Conservation (phyloP, 2,329 filamentous ascomycete genomes). For the Cytospora piceae region DNA sequence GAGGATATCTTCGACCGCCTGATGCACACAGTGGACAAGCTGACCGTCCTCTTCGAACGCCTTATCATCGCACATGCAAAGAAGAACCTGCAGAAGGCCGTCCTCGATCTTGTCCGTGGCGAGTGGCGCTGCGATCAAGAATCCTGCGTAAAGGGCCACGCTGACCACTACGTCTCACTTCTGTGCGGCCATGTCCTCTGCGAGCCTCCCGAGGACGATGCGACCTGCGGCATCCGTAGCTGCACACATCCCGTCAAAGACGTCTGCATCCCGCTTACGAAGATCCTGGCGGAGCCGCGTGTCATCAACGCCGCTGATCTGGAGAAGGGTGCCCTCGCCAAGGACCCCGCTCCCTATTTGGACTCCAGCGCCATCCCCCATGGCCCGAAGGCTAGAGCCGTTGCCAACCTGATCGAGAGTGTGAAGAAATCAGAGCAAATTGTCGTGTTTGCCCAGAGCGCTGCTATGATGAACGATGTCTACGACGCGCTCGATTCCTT, state of each 20-base stretch:
- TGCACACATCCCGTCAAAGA: constrained; percentile 21
- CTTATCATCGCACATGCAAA: constrained; percentile 18
- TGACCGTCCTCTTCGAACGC: constrained; percentile 12
- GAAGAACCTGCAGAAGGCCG: constrained; percentile 21
- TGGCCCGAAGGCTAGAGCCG: constrained; percentile 31
- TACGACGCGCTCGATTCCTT: constrained; percentile 29
- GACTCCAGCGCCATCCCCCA: constrained; percentile 21
- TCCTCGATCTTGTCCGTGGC: constrained; percentile 8
- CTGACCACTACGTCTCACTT: constrained; percentile 23
- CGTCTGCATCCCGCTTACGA: constrained; percentile 24
- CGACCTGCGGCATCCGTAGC: constrained; percentile 15
- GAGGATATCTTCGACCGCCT: constrained; percentile 27
- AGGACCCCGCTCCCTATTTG: constrained; percentile 14
- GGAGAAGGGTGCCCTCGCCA: constrained; percentile 5
- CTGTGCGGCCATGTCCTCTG: constrained; percentile 27
- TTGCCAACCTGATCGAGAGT: constrained; percentile 35
- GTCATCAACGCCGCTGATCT: constrained; percentile 9
- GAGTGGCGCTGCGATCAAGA: constrained; percentile 14
- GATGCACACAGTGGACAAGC: constrained; percentile 23
- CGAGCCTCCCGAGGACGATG: background rate
- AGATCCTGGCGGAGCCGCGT: constrained; percentile 16
- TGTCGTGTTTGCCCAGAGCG: constrained; percentile 46
- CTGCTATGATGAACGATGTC: constrained; percentile 37
- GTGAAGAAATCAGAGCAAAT: constrained; percentile 36
- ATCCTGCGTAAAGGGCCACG: background rate